Evolutionary conservation across 768 basidiomycete genomes (phyloP).

Genomic region (Galerina marginata): DNA sequence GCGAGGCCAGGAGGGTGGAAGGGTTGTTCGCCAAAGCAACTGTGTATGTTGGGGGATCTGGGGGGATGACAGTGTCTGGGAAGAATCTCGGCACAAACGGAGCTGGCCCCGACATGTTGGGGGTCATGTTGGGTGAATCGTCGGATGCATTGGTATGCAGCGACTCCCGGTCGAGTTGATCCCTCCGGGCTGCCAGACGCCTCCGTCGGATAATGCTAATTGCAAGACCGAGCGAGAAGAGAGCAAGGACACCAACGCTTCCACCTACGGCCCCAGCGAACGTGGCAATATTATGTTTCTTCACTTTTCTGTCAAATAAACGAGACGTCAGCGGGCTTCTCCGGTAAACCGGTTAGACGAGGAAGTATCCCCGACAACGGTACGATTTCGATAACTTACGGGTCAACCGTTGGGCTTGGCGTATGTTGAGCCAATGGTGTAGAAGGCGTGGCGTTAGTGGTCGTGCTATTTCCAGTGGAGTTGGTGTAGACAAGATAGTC

Average conservation of each 20-base stretch:
- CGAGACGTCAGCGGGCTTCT: neutral
- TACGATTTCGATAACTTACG: constrained; percentile 41
- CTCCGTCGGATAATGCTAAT: constrained; percentile 57
- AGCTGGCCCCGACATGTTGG: constrained; percentile 48
- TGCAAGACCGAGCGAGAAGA: constrained; percentile 52
- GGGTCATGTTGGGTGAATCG: constrained; percentile 45
- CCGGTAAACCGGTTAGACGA: constrained; percentile 3
- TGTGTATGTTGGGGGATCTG: constrained; percentile 37
- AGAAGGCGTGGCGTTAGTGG: constrained; percentile 14
- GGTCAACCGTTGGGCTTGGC: constrained; percentile 29
- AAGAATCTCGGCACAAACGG: constrained; percentile 63
- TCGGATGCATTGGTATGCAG: constrained; percentile 37
- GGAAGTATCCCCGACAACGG: constrained; percentile 33
- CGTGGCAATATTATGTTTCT: constrained; percentile 45
- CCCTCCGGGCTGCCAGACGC: constrained; percentile 42
- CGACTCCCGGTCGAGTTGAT: constrained; percentile 39
- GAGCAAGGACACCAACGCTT: constrained; percentile 53
- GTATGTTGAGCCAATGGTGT: constrained; percentile 23
- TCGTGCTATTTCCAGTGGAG: constrained; percentile 10
- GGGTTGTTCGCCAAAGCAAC: constrained; percentile 25
- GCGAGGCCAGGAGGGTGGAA: constrained; percentile 25
- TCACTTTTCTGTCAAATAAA: constrained; percentile 22
- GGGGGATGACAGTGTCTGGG: constrained; percentile 51
- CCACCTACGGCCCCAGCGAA: constrained; percentile 62
- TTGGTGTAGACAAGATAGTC: constrained; percentile 51